phyloP scores from a whole-genome alignment of 2,329 filamentous ascomycete species.

The Emmonsia crescens region DNA sequence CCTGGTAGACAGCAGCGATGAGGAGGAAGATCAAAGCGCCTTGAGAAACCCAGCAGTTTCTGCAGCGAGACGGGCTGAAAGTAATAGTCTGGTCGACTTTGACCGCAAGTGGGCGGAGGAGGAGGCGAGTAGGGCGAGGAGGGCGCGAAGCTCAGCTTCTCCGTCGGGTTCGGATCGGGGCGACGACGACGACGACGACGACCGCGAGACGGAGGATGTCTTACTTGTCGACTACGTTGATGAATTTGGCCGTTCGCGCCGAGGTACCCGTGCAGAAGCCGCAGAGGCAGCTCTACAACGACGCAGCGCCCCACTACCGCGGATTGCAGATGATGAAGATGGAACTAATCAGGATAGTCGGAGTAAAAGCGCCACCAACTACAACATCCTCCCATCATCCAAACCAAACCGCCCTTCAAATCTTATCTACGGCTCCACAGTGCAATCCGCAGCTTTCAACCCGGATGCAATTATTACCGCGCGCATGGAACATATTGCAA shows the following conservation, averaged over 20 bases:
- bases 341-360: neutral
- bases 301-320: neutral
- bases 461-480: constrained; percentile 53
- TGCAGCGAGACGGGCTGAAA: constrained; percentile 11
- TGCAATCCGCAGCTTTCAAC: constrained; percentile 75
- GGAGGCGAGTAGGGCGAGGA: constrained; percentile 29
- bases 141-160: constrained; percentile 17
- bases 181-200: constrained; percentile 29
- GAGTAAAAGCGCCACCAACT: constrained; percentile 15
- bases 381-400: constrained; percentile 15
- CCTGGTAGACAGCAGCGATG: constrained; percentile 38
- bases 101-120: constrained; percentile 87
- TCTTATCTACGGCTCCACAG: constrained; percentile 73
- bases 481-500: constrained; percentile 68
- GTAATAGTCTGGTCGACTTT: constrained; percentile 69
- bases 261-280: constrained; percentile 59
- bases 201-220: constrained; percentile 34
- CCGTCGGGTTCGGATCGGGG: constrained; percentile 30
- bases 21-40: constrained; percentile 15
- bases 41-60: constrained; percentile 18
- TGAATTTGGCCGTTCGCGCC: constrained; percentile 78
- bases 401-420: constrained; percentile 49
- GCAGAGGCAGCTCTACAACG: constrained; percentile 48
- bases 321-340: constrained; percentile 16
- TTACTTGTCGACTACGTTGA: constrained; percentile 80